phyloP scores from a whole-genome alignment of 371 early-diverging fungal species.

The Mortierella sp. region DNA sequence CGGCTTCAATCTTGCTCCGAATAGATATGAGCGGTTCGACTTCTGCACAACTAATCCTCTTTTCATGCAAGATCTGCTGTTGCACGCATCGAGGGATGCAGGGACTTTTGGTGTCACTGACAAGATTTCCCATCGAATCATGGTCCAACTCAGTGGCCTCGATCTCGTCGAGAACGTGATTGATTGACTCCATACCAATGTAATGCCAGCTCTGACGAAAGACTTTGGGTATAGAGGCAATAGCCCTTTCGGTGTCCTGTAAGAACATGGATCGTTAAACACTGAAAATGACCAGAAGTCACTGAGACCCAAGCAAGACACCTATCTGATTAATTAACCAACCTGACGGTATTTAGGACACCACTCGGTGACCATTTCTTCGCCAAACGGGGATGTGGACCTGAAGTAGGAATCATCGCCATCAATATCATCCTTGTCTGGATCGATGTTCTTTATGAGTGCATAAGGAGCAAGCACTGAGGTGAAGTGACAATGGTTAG shows the following conservation, averaged over 20 bases:
- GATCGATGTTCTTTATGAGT: conserved; percentile 24
- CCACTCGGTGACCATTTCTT: conserved; percentile 41
- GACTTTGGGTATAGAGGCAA: conserved; percentile 35
- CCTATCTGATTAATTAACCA: background rate
- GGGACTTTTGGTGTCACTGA: background rate
- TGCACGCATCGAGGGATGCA: background rate
- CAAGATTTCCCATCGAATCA: conserved; percentile 1
- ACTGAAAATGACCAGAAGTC: background rate
- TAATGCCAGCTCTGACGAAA: conserved; percentile 34
- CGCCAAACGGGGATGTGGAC: conserved; percentile 17
- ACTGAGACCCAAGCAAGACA: background rate
- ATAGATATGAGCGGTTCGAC: too few species aligned
- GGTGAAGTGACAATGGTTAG: background rate
- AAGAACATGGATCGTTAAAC: background rate
- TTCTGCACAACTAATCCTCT: too few species aligned
- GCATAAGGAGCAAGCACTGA: conserved; percentile 35
- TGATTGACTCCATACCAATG: conserved; percentile 27
- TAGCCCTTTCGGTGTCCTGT: conserved; percentile 26
- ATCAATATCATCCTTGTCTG: conserved; percentile 27
- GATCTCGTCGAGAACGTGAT: conserved; percentile 27
- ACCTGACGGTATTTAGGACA: conserved; percentile 34
- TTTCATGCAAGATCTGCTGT: background rate
- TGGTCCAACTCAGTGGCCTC: conserved; percentile 20
- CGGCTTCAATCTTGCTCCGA: too few species aligned
- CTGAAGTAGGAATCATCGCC: conserved; percentile 27